Base-by-base conservation (phyloP, 306 rosid species). In the Rosa multiflora region DNA sequence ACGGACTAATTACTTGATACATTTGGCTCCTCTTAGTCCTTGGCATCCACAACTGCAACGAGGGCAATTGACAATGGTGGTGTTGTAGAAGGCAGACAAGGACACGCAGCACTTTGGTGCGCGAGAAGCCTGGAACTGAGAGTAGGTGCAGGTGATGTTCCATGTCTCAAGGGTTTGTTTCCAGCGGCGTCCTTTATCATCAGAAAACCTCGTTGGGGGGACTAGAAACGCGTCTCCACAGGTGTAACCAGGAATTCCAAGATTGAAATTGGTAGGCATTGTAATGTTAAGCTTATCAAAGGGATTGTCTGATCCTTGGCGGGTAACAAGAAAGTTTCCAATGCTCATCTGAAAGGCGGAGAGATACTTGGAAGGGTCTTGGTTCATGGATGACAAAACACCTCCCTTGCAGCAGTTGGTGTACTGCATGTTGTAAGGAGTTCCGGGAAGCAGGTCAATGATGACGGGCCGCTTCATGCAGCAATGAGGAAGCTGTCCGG, bases 41-140 rank as follows among this genome's bases (percentile, higher is more conserved):
- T 80, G 89, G 85, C 98, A 94, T 56, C 80, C 81, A 43, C 98
- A 91, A 83, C 97, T 91, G 85, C 97, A 94, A 20, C 70, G 64
- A 44, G 94, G 92, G 82, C 98, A 94, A 67, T 88, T 89, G 75
- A 90, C 87, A 53, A 94, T 78, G 35, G 88, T 87, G 4, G 71
- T 78, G 55, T 85, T 85, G 85, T 91, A 94, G 84, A 94, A 94
- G 44, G 98, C 81, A 39, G 97, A 94, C 64, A 94, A 77, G 3
- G 98, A 91, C 42, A 91, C 96, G 37, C 97, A 91, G 49, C 98
- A 94, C 26, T 82, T 83, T n/a, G 97, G 96, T 0, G 94, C 43
- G 10, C 87, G 63, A 21, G 95, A 84, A 70, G 93, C 86, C 85
- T 51, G 86, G 66, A 85, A 81, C 82, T 89, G 96, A 0, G 97